These are phyloP conservation scores for Quercus bicolor DNA, from an alignment of 306 rosid species.

Conservation along the genomic window DNA sequence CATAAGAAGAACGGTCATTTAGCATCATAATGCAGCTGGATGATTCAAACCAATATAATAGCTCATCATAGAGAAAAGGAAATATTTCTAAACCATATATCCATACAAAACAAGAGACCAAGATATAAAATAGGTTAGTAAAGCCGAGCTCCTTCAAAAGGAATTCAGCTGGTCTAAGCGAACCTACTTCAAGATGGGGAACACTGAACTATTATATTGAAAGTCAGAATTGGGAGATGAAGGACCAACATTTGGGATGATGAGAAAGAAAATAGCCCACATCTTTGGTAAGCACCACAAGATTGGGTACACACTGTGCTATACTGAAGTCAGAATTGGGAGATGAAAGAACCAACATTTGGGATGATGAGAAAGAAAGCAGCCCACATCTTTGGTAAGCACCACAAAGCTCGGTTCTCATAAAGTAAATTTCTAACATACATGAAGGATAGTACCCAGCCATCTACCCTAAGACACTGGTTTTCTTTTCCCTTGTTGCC, in stretches of 20 bases:
- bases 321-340: background rate
- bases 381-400: background rate
- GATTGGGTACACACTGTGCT: no score
- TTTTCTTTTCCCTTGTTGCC: slow-evolving; percentile 10
- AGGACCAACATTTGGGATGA: background rate
- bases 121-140: background rate
- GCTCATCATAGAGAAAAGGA: no score
- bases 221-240: background rate
- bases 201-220: no score
- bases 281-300: background rate
- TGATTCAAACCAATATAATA: no score
- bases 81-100: no score
- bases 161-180: background rate
- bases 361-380: background rate
- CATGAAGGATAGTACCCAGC: slow-evolving; percentile 13
- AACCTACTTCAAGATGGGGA: background rate
- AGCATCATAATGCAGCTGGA: no score
- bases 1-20: no score
- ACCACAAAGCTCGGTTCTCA: background rate
- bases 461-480: slow-evolving; percentile 6
- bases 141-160: background rate
- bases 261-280: background rate
- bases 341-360: background rate
- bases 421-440: slow-evolving; percentile 10
- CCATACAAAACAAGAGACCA: no score